Conservation (phyloP, 345 rosid genomes). For the Murraya koenigii region DNA sequence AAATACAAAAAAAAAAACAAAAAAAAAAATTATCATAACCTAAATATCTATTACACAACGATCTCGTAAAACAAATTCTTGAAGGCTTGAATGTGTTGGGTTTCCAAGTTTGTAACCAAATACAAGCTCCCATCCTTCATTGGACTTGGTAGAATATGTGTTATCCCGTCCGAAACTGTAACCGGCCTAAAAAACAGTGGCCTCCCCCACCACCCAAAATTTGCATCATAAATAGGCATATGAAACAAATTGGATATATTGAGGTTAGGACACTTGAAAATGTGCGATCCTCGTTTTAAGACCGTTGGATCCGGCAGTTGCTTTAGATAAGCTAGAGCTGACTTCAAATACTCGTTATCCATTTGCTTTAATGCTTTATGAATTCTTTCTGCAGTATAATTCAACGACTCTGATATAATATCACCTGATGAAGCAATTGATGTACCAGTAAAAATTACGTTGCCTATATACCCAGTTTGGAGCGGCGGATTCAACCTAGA, state of each 20-base stretch:
- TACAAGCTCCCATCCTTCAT: slow-evolving; percentile 53
- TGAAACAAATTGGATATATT: slow-evolving; percentile 46
- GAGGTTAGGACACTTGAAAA: slow-evolving; percentile 43
- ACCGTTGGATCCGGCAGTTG: slow-evolving; percentile 23
- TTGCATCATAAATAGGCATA: slow-evolving; percentile 38
- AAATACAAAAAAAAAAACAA: too few relatives aligned
- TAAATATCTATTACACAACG: too few relatives aligned
- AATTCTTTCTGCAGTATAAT: not conserved
- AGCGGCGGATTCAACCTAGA: slow-evolving; percentile 5
- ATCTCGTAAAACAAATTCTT: slow-evolving; percentile 50
- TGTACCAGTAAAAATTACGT: not conserved
- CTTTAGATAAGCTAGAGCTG: not conserved
- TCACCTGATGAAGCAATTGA: not conserved
- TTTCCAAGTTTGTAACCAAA: not conserved
- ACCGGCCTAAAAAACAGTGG: slow-evolving; percentile 51
- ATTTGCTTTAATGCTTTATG: not conserved
- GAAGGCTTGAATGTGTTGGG: slow-evolving; percentile 52
- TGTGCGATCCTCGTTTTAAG: slow-evolving; percentile 42
- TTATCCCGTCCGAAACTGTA: slow-evolving; percentile 37
- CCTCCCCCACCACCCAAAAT: slow-evolving; percentile 78
- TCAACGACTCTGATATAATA: not conserved
- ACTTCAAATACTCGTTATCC: not conserved
- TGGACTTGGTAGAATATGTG: slow-evolving; percentile 41
- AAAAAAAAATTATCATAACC: too few relatives aligned
- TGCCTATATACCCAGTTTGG: slow-evolving; percentile 6